A percentile compares a stretch with the other conserved stretches of the same genome.
Evolutionary conservation across 192 early-diverging fungal genomes (phyloP).

Genomic region (Allomyces javanicus): DNA sequence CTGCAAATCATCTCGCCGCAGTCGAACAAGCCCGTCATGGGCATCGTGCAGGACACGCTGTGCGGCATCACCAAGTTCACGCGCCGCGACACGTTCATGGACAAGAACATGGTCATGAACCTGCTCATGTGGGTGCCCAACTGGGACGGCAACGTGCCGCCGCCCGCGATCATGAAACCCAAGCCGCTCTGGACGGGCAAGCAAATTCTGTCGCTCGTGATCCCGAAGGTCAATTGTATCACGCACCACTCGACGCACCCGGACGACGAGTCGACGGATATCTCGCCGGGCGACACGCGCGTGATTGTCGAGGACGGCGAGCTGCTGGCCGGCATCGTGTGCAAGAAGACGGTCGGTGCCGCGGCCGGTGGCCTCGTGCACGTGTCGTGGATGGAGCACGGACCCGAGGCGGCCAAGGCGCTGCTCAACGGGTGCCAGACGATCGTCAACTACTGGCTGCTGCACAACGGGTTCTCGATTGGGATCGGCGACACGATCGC

Average conservation of each 20-base stretch:
- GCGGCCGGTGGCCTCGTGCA: constrained; percentile 75
- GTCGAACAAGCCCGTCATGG: constrained; percentile 96
- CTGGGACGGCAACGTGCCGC: constrained; percentile 86
- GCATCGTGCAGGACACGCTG: constrained; percentile 97
- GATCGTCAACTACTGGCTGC: constrained; percentile 88
- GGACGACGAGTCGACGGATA: constrained; percentile 52
- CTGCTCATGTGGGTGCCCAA: constrained; percentile 87
- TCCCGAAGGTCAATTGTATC: constrained; percentile 77
- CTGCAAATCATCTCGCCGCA: constrained; percentile 93
- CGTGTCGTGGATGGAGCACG: constrained; percentile 84
- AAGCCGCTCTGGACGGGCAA: constrained; percentile 96
- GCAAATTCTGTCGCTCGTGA: constrained; percentile 84
- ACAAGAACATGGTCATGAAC: constrained; percentile 80
- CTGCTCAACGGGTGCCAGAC: constrained; percentile 86
- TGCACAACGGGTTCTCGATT: constrained; percentile 87
- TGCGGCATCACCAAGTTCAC: constrained; percentile 92
- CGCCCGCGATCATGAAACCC: constrained; percentile 87
- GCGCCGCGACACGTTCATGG: constrained; percentile 73
- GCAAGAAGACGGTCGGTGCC: constrained; percentile 83
- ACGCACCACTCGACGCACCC: constrained; percentile 58
- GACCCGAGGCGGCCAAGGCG: constrained; percentile 59
- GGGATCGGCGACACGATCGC: constrained; percentile 96
- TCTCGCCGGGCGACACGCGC: constrained; percentile 72
- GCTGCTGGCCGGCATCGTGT: constrained; percentile 79
- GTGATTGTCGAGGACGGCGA: constrained; percentile 86